Evolutionary conservation across 1,284 basidiomycete species (phyloP), one percentile per base, ranked within the genome.

Genomic region (Phenoliferia sp.): DNA sequence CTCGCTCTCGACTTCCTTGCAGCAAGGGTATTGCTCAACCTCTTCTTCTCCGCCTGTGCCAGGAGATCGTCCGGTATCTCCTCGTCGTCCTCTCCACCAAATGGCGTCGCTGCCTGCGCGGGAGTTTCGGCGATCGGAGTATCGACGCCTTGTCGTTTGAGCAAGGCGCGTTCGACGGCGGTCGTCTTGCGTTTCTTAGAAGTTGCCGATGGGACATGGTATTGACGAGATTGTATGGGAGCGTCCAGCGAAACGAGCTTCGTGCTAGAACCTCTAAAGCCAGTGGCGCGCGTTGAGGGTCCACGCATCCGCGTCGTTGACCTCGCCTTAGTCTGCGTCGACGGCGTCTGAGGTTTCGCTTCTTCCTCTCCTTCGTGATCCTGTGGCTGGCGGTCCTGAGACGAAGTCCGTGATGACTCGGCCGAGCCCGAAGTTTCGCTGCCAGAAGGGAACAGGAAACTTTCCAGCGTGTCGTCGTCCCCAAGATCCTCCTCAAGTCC

Each of bases 111-210:
- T 12, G 12, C 39, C 39, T 12, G 15, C 9, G 15, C 55, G 55
- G 31, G 55, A 26, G 55, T 52, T 26, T 29, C 55, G 10, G 10
- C 55, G 29, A 22, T 19, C 29, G 55, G 55, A 9, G 55, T 56
- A 17, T 17, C 52, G 55, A 16, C 55, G 9, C 28, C 17, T 32
- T 56, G 26, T 2, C 65, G 68, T 84, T 84, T 56, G 62, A 64
- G 68, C 63, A 75, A 56, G 35, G 71, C 62, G 39, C 67, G 52
- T 71, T 82, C 80, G 74, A 83, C 83, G 7, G 81, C 80, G 17
- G 82, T 79, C 19, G 84, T 86, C 50, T 86, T 74, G 33, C 83
- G 83, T 76, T 86, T 87, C 56, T 83, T 81, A 31, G 86, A 86
- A 0, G 86, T 88, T 1, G 80, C 78, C 0, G 84, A 86, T 0